Evolutionary conservation across 139 green algal genomes (phyloP), one percentile per base, ranked within the genome.

Genomic region (Tetradesmus obliquus): DNA sequence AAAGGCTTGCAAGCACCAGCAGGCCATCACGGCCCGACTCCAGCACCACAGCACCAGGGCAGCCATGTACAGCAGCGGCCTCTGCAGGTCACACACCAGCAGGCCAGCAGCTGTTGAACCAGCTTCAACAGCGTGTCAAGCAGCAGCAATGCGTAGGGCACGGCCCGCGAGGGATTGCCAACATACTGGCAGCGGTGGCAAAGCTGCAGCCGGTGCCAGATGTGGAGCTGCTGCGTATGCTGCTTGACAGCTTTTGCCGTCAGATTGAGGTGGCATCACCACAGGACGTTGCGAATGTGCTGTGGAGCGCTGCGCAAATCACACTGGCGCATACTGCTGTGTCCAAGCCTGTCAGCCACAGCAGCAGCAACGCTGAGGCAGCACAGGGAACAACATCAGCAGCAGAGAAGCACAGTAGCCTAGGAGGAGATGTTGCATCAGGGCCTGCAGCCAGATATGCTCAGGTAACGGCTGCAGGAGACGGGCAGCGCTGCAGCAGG

Each of bases 251-350:
- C n/a, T 82, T 89, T 0, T 74, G 55, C 22, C 8, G 22, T 0
- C 85, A 76, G 13, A 60, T 89, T 12, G 3, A 51, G 3, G 60
- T 12, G 10, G 85, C 85, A n/a, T 60, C 82, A 8, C 85, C 85
- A 8, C 1, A 88, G 22, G 83, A 88, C 2, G 24, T 88, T 20
- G 55, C 62, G n/a, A 89, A 89, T 32, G 85, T 89, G n/a, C 85
- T 89, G 6, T 89, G 85, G 85, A 60, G 62, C 0, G 62, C 57
- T 5, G 85, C 85, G 0, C 79, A 89, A 22, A 54, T 88, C 5
- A 88, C 55, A 3, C 76, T 72, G 55, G 45, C 58, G 24, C 51
- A 72, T 45, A 0, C 32, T 45, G 32, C 32, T 45, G 32, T 0
- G 0, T 45, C 32, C 32, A 45, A 45, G n/a, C n/a, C n/a, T n/a